A percentile compares a stretch with the other conserved stretches of the same genome.
Conservation (phyloP, 2,329 filamentous ascomycete species). For the Pseudogymnoascus sp. region DNA sequence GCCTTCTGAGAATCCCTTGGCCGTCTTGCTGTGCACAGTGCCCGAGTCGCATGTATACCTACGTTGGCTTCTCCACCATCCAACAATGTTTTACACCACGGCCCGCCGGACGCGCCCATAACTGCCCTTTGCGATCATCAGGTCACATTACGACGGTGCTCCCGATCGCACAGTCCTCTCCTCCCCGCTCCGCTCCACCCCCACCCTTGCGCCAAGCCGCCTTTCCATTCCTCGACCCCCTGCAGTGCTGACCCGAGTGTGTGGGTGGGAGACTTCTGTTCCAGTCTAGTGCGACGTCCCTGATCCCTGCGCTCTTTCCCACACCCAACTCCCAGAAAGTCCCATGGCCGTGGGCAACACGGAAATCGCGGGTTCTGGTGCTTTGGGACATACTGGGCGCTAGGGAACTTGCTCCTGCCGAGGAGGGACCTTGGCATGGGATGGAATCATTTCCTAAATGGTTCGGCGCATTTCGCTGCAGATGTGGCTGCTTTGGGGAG, state of each 20-base stretch:
- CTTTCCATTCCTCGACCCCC: not conserved
- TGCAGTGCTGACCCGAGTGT: not conserved
- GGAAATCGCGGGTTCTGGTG: not conserved
- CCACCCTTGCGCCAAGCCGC: not conserved
- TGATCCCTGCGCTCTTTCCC: not conserved
- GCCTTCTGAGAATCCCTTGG: not conserved
- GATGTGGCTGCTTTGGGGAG: not conserved
- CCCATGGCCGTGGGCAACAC: not conserved
- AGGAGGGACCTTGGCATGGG: not conserved
- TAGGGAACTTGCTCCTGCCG: not conserved
- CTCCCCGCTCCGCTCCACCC: not conserved
- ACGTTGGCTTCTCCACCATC: not conserved
- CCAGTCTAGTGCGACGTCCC: not conserved
- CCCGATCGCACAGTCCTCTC: not conserved
- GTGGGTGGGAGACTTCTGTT: constrained; percentile 1
- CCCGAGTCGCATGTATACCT: not conserved
- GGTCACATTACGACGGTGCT: not conserved
- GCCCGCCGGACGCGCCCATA: constrained; percentile 1
- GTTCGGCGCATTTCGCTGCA: not conserved
- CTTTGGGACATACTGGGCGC: not conserved
- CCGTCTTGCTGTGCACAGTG: not conserved
- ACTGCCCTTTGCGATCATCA: not conserved
- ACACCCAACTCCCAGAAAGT: not conserved
- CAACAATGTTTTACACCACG: not conserved
- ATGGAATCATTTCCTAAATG: not conserved